Conservation (phyloP, 192 early-diverging fungal species). For the Obelidium mucronatum region DNA sequence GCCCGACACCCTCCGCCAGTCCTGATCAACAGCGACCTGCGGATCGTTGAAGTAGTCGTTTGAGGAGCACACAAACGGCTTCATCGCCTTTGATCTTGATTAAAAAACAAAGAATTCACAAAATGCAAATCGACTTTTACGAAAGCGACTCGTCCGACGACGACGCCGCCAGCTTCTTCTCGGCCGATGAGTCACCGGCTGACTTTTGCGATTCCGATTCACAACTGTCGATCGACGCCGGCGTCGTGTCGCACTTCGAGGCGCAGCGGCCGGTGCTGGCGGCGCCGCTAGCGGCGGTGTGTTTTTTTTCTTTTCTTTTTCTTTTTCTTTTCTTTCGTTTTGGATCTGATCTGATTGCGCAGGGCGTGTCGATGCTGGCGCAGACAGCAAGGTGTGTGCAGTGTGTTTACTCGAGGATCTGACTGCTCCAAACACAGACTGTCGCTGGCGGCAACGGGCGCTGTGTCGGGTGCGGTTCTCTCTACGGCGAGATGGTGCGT, state of each 20-base stretch:
- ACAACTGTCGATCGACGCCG: conserved; percentile 6
- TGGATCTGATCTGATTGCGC: neutral
- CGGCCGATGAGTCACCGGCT: conserved; percentile 1
- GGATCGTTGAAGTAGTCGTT: neutral
- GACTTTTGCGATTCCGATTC: no score
- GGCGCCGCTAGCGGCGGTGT: conserved; percentile 29
- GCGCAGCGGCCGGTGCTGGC: conserved; percentile 19
- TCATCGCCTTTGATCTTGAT: no score
- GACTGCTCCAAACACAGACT: neutral
- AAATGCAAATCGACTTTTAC: neutral
- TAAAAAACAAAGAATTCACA: neutral
- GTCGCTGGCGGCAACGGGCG: conserved; percentile 34
- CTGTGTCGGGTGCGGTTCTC: conserved; percentile 23
- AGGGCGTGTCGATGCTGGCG: conserved; percentile 41
- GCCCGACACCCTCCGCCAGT: neutral
- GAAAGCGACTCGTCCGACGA: conserved; percentile 23
- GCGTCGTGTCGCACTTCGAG: conserved; percentile 23
- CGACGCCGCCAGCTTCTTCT: conserved; percentile 12
- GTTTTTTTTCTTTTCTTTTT: no score
- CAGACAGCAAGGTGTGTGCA: conserved; percentile 31
- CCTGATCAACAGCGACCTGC: neutral
- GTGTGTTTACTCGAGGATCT: neutral
- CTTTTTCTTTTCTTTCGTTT: no score
- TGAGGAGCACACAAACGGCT: neutral
- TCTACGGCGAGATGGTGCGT: conserved; percentile 34